These are phyloP conservation scores for Pythium aristosporum DNA, from an alignment of 352 stramenopile species.

Conservation along the genomic window DNA sequence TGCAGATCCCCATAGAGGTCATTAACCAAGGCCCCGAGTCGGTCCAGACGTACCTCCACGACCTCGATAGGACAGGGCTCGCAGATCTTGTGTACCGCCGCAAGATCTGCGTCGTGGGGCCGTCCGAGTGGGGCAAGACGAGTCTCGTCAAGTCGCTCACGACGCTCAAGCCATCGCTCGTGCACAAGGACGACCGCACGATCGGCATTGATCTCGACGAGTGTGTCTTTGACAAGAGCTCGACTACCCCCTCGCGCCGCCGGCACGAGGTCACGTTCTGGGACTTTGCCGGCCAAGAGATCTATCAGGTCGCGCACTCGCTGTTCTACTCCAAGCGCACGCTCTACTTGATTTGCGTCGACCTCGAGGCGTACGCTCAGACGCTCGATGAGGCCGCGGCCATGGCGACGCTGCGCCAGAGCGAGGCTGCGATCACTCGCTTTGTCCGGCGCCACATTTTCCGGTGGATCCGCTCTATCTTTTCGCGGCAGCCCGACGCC, in stretches of 20 bases:
- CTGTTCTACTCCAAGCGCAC: slow-evolving; percentile 3
- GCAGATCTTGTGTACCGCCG: slow-evolving; percentile 22
- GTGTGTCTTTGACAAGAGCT: slow-evolving; percentile 20
- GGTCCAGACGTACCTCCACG: slow-evolving; percentile 23
- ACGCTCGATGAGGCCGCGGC: too few species aligned
- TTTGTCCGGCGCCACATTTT: slow-evolving; percentile 13
- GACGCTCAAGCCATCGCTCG: slow-evolving; percentile 16
- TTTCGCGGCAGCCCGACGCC: slow-evolving; percentile 15
- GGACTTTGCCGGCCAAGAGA: slow-evolving; percentile 6
- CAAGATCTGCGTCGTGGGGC: slow-evolving; percentile 37
- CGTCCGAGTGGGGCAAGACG: slow-evolving; percentile 35
- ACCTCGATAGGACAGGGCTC: slow-evolving; percentile 5
- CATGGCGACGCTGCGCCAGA: too few species aligned
- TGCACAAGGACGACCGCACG: slow-evolving; percentile 28
- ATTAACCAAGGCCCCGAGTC: slow-evolving; percentile 17
- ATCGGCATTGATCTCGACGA: slow-evolving; percentile 38
- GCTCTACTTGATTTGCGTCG: not conserved
- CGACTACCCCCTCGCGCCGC: too few species aligned
- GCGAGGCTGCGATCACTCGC: not conserved
- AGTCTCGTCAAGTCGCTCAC: slow-evolving; percentile 38
- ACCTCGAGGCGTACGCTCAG: not conserved
- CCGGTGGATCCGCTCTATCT: slow-evolving; percentile 20
- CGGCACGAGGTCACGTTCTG: not conserved
- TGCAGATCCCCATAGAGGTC: slow-evolving; percentile 19
- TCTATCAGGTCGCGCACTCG: not conserved